phyloP scores from a whole-genome alignment of 257 asterid species.

The Solanum phureja region DNA sequence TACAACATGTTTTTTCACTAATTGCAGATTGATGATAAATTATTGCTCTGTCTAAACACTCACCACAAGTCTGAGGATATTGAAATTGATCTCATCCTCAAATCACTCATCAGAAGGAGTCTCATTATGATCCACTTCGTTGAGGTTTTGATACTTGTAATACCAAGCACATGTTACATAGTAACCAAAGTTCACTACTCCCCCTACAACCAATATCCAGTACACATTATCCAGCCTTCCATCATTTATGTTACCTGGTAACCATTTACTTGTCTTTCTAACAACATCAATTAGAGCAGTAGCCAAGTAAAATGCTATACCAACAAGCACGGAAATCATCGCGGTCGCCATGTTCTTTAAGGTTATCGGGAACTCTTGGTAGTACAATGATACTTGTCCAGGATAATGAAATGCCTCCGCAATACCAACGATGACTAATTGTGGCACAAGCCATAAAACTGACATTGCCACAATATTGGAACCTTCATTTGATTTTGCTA shows the following conservation, averaged over 20 bases:
- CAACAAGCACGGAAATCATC: slow-evolving; percentile 38
- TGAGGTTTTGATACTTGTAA: not conserved
- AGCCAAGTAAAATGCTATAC: slow-evolving; percentile 7
- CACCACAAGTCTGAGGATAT: not conserved
- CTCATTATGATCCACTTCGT: not conserved
- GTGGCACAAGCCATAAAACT: slow-evolving; percentile 49
- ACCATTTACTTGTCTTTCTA: slow-evolving; percentile 5
- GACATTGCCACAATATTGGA: slow-evolving; percentile 17
- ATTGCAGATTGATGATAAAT: not conserved
- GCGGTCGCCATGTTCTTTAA: slow-evolving; percentile 52
- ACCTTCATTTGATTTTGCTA: slow-evolving; percentile 1
- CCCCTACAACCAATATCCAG: not conserved
- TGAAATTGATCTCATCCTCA: not conserved
- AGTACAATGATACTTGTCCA: slow-evolving; percentile 40
- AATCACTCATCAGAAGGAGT: not conserved
- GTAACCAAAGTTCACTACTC: slow-evolving; percentile 5
- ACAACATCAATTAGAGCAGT: slow-evolving; percentile 5
- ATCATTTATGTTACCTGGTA: slow-evolving; percentile 14
- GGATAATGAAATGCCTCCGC: slow-evolving; percentile 60
- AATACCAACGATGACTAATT: slow-evolving; percentile 14
- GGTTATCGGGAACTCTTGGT: slow-evolving; percentile 47
- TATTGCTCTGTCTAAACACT: too few relatives aligned
- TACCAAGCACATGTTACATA: not conserved
- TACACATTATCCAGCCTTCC: slow-evolving; percentile 20
- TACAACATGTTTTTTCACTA: not conserved